These are phyloP conservation scores for Allium cepa DNA, from an alignment of 106 monocot genomes.

Conservation along the genomic window DNA sequence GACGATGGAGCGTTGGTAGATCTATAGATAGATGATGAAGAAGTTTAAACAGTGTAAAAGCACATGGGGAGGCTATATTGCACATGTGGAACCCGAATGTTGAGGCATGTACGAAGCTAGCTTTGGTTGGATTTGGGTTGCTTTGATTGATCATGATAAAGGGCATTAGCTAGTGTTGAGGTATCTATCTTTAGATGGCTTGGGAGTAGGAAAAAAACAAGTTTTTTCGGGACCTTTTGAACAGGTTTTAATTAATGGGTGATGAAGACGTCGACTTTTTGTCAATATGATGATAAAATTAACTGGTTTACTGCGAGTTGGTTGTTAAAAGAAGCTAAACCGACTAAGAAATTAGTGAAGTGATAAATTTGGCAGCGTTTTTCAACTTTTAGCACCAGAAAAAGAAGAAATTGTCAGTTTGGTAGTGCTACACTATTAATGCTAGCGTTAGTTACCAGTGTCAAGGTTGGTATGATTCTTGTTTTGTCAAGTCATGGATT, in stretches of 20 bases:
- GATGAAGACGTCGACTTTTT: not conserved
- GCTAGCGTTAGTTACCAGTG: no score
- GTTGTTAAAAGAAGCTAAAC: constrained; percentile 12
- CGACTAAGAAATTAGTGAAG: not conserved
- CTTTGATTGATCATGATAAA: no score
- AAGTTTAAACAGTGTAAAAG: not conserved
- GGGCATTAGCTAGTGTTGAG: no score
- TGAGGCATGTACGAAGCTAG: no score
- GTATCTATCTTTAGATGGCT: no score
- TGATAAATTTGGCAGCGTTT: not conserved
- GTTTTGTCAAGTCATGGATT: no score
- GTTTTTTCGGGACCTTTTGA: not conserved
- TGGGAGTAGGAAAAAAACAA: not conserved
- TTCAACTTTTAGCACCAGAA: not conserved
- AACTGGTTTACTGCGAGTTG: not conserved
- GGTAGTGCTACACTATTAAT: no score
- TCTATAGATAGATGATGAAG: not conserved
- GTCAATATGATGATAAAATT: not conserved
- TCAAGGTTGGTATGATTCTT: no score
- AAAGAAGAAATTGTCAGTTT: no score
- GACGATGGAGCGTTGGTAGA: not conserved
- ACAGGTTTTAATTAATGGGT: no score
- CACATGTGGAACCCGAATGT: not conserved
- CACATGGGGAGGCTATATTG: not conserved
- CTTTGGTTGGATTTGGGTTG: no score